Conservation (phyloP, 371 early-diverging fungal species). For the Mucor sp. region DNA sequence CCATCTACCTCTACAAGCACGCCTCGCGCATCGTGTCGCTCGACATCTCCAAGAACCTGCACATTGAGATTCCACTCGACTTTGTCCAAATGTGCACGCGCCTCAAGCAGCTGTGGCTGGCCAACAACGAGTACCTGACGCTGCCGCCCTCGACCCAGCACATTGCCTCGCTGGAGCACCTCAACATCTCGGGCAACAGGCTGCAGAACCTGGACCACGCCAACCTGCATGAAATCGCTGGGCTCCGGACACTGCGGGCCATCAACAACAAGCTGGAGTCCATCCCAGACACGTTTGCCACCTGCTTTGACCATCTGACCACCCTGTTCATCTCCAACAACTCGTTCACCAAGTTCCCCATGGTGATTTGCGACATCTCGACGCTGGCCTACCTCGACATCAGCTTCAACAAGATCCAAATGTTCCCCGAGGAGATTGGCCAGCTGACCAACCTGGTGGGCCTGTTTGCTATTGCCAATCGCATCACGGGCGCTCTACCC, state of each 20-base stretch:
- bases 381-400: constrained; percentile 75
- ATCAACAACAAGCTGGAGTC: constrained; percentile 76
- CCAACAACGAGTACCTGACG: constrained; percentile 64
- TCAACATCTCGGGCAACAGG: constrained; percentile 83
- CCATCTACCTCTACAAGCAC: constrained; percentile 72
- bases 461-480: constrained; percentile 75
- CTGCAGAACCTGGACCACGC: constrained; percentile 66
- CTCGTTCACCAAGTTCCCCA: constrained; percentile 58
- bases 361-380: constrained; percentile 48
- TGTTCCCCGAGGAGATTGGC: constrained; percentile 75
- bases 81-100: constrained; percentile 74
- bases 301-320: constrained; percentile 59
- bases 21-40: constrained; percentile 68
- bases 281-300: constrained; percentile 64
- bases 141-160: constrained; percentile 67
- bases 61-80: constrained; percentile 74
- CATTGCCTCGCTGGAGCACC: constrained; percentile 58
- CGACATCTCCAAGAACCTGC: constrained; percentile 74
- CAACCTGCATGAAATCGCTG: constrained; percentile 63
- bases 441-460: constrained; percentile 58
- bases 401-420: constrained; percentile 80
- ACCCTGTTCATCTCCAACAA: constrained; percentile 81
- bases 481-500: constrained; percentile 70
- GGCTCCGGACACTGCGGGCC: constrained; percentile 64
- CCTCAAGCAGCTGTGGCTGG: constrained; percentile 68